Evolutionary conservation across 129 eudicot species (phyloP).

Genomic region (Flaveria linearis): DNA sequence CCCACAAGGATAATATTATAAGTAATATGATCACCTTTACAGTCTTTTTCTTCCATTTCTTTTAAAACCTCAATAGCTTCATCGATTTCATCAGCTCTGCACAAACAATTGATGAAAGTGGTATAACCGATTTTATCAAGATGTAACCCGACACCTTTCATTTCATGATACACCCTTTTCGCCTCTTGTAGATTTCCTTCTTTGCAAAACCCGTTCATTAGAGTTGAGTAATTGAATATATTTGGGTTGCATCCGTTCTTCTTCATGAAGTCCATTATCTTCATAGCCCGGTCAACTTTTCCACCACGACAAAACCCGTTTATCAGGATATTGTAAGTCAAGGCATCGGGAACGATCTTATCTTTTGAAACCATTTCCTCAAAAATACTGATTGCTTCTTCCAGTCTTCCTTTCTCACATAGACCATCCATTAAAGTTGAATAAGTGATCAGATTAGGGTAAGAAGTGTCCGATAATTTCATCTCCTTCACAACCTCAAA

Average conservation of each 20-base stretch:
- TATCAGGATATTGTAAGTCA: conserved; percentile 74
- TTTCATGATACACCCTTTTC: conserved; percentile 54
- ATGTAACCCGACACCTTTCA: conserved; percentile 51
- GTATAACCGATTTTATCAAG: conserved; percentile 71
- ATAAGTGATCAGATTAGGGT: conserved; percentile 78
- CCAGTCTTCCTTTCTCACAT: conserved; percentile 54
- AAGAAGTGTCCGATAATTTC: conserved; percentile 53
- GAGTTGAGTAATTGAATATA: conserved; percentile 55
- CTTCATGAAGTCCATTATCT: conserved; percentile 71
- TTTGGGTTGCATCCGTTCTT: conserved; percentile 81
- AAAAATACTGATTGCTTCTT: conserved; percentile 69
- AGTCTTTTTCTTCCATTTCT: conserved; percentile 62
- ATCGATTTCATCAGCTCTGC: conserved; percentile 51
- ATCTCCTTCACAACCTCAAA: conserved; percentile 77
- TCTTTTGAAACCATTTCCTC: conserved; percentile 86
- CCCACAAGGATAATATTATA: conserved; percentile 70
- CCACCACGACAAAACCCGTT: conserved; percentile 76
- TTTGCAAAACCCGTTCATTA: conserved; percentile 78
- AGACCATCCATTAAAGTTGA: conserved; percentile 78
- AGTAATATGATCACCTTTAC: conserved; percentile 72
- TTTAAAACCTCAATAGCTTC: conserved; percentile 65
- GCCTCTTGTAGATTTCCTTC: conserved; percentile 66
- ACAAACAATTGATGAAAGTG: conserved; percentile 61
- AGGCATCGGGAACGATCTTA: conserved; percentile 66
- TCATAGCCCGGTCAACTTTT: conserved; percentile 64